phyloP scores from a whole-genome alignment of 441 rosid species.

The Brassica hybrid region DNA sequence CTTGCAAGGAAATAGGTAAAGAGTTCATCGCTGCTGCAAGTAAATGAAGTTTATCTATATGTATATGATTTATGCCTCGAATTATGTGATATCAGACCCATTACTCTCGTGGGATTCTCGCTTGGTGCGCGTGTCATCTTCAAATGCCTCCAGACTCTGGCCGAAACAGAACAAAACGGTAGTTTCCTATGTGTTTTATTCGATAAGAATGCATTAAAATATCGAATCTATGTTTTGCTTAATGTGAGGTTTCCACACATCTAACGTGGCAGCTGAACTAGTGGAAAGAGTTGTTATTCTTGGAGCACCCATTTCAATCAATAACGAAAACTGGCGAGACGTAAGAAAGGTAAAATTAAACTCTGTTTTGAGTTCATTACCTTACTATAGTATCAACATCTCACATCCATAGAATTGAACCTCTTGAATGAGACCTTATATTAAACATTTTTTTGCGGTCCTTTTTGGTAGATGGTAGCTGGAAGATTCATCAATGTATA shows the following conservation, averaged over 20 bases:
- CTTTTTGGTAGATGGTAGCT: slow-evolving; percentile 70
- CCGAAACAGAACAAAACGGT: slow-evolving; percentile 62
- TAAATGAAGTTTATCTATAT: not conserved
- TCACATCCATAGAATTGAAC: not conserved
- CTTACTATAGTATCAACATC: not conserved
- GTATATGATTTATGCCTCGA: not conserved
- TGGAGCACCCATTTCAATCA: slow-evolving; percentile 89
- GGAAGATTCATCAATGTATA: slow-evolving; percentile 88
- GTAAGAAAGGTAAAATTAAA: slow-evolving; percentile 67
- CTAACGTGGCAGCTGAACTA: slow-evolving; percentile 53
- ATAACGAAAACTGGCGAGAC: slow-evolving; percentile 78
- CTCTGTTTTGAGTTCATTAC: not conserved
- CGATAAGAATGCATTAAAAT: not conserved
- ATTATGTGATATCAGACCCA: slow-evolving; percentile 60
- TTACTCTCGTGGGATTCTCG: slow-evolving; percentile 89
- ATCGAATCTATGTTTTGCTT: not conserved
- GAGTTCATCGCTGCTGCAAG: slow-evolving; percentile 20
- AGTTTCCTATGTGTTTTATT: not conserved
- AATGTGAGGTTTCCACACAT: not conserved
- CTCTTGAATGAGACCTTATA: not conserved
- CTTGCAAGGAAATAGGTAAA: slow-evolving; percentile 90
- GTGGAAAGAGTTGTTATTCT: slow-evolving; percentile 92
- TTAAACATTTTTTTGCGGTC: not conserved
- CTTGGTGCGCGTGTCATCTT: slow-evolving; percentile 90
- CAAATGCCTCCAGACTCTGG: slow-evolving; percentile 77